Base-by-base conservation (phyloP, 495 filamentous ascomycete genomes). In the Penicillium lividum region DNA sequence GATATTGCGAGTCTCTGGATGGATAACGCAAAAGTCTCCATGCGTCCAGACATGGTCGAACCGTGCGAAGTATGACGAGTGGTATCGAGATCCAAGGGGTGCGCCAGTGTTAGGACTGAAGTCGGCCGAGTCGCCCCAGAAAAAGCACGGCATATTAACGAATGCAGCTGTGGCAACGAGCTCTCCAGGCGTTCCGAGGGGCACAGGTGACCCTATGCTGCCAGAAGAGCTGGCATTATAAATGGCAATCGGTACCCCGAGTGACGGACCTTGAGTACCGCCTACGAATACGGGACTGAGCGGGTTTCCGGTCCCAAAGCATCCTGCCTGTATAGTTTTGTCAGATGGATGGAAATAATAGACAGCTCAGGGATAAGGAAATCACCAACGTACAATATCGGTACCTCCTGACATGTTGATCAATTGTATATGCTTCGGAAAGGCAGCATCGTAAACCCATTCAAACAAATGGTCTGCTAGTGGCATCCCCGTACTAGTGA, bases 401-500 rank as follows among this genome's bases (percentile, higher is more conserved):
- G 89, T 92, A 54, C 89, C 89, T 15, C 90, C 90, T 1, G 87
- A 86, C 50, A 92, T 87, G 63, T 93, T 93, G 51, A 69, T 79
- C 4, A 92, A 77, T 7, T 88, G 88, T 4, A 83, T 77, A 60
- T 74, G 68, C 3, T 78, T 30, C 0, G 89, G 88, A 70, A 93
- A 93, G 11, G 79, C 90, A n/a, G 69, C 67, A 68, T 92, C 89
- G 71, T 92, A 92, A 77, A 92, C 91, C 89, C 89, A 93, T 55
- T 89, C 82, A 67, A 90, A 91, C 40, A 89, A 75, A 36, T 83
- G 77, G 45, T 90, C 82, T 7, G 86, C 82, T 8, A 92, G 79
- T 1, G 92, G 89, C 90, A 92, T 92, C 11, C 89, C 90, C 5
- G 90, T 93, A 55, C 79, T 82, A 9, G 80, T 84, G 16, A 92